Percentiles rank a stretch among this genome's conserved stretches.
phyloP scores from a whole-genome alignment of 2,329 filamentous ascomycete genomes.

The Monosporascus cannonballus region DNA sequence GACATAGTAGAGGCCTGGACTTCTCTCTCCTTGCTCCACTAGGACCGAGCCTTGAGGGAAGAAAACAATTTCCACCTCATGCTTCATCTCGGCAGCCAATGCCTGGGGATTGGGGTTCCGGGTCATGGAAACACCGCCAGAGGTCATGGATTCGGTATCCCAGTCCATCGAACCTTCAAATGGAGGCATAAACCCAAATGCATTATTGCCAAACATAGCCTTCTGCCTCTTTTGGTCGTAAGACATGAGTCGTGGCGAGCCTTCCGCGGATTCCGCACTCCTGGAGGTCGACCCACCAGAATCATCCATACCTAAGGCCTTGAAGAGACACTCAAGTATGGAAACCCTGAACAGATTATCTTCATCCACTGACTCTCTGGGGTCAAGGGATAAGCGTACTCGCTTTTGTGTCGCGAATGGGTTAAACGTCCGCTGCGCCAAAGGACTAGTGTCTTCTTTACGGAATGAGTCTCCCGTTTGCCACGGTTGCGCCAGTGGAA shows the following conservation, averaged over 20 bases:
- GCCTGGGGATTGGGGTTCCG: constrained; percentile 59
- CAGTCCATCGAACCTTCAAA: constrained; percentile 73
- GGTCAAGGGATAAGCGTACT: constrained; percentile 49
- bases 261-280: constrained; percentile 71
- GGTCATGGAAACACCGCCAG: constrained; percentile 55
- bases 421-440: constrained; percentile 46
- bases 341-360: constrained; percentile 84
- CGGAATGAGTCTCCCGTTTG: constrained; percentile 24
- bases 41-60: constrained; percentile 92
- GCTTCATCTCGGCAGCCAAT: constrained; percentile 72
- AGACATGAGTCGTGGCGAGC: constrained; percentile 76
- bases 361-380: constrained; percentile 79
- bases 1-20: constrained; percentile 93
- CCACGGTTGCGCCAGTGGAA: constrained; percentile 19
- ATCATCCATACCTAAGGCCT: constrained; percentile 72
- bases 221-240: constrained; percentile 79
- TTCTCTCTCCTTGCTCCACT: constrained; percentile 95
- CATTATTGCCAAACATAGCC: constrained; percentile 70
- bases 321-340: constrained; percentile 92
- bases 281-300: constrained; percentile 58
- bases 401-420: constrained; percentile 50
- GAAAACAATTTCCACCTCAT: constrained; percentile 95
- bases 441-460: constrained; percentile 36
- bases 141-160: constrained; percentile 81
- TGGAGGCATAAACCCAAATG: constrained; percentile 85